Evolutionary conservation across 2,329 filamentous ascomycete species (phyloP).

Genomic region (Dothiorella sarmentorum): DNA sequence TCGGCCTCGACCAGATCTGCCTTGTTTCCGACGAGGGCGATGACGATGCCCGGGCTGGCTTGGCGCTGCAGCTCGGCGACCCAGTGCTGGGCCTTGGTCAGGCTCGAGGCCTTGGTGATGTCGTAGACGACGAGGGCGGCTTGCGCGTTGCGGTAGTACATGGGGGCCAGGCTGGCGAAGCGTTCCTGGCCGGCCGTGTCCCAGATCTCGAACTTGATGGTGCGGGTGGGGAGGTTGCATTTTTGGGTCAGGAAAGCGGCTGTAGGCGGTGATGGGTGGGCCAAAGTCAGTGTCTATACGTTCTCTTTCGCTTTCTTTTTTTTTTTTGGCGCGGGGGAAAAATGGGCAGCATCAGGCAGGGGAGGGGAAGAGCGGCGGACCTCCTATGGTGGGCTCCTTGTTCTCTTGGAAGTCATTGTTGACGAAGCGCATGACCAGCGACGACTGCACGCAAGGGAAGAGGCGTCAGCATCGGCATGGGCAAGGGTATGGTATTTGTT

Average conservation of each 20-base stretch:
- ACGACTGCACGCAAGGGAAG: constrained; percentile 61
- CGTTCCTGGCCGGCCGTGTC: constrained; percentile 97
- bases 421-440: constrained; percentile 94
- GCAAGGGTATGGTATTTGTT: constrained; percentile 6
- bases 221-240: constrained; percentile 90
- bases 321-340: constrained; percentile 16
- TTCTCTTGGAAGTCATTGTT: constrained; percentile 99
- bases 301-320: too few relatives aligned
- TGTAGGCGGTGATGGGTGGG: too few relatives aligned
- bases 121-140: constrained; percentile 98
- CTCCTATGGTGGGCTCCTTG: constrained; percentile 98
- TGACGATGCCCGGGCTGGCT: constrained; percentile 92
- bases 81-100: constrained; percentile 98
- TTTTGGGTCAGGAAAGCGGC: constrained; percentile 98
- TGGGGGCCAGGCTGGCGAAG: constrained; percentile 91
- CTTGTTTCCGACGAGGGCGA: constrained; percentile 93
- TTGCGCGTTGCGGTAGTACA: constrained; percentile 99
- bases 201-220: constrained; percentile 73
- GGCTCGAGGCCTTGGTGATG: constrained; percentile 90
- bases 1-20: constrained; percentile 63
- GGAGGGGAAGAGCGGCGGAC: constrained; percentile 46
- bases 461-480: constrained; percentile 11
- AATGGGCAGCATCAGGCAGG: neutral
- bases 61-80: constrained; percentile 96
- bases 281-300: too few relatives aligned